Conservation (phyloP, 2,329 filamentous ascomycete species). For the Didymella pomorum region DNA sequence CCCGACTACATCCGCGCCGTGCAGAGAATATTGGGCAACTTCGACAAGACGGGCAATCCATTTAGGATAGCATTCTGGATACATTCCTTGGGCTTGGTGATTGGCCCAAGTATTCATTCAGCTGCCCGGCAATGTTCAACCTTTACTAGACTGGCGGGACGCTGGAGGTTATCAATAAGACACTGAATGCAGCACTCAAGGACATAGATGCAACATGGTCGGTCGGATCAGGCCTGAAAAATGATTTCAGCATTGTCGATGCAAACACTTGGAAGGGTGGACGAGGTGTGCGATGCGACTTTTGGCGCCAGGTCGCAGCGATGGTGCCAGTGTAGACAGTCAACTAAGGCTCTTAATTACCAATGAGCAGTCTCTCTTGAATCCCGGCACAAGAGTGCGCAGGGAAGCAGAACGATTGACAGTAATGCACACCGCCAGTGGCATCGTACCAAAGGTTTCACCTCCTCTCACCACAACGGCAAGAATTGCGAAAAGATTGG, state of each 20-base stretch:
- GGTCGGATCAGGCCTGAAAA: not conserved
- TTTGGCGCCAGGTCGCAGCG: not conserved
- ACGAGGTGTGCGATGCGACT: not conserved
- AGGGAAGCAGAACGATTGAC: not conserved
- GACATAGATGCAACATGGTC: not conserved
- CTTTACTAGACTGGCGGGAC: slow-evolving; percentile 34
- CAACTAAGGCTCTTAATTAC: not conserved
- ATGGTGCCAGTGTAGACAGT: not conserved
- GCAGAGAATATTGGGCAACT: slow-evolving; percentile 3
- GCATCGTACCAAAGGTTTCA: too few species aligned
- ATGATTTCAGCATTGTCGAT: not conserved
- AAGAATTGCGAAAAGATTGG: not conserved
- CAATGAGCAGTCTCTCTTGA: not conserved
- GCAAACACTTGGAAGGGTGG: not conserved
- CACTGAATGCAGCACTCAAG: slow-evolving; percentile 1
- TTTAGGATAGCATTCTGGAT: not conserved
- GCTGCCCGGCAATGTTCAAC: not conserved
- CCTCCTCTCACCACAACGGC: not conserved
- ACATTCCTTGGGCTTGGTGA: not conserved
- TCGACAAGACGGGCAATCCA: not conserved
- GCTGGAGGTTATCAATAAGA: not conserved
- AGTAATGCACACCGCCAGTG: not conserved
- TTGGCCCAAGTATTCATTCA: not conserved
- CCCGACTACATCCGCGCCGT: not conserved
- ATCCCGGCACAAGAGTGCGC: too few species aligned